Evolutionary conservation across 352 stramenopile genomes (phyloP), one percentile per base, ranked within the genome.

Genomic region (Pythium brachiatum): DNA sequence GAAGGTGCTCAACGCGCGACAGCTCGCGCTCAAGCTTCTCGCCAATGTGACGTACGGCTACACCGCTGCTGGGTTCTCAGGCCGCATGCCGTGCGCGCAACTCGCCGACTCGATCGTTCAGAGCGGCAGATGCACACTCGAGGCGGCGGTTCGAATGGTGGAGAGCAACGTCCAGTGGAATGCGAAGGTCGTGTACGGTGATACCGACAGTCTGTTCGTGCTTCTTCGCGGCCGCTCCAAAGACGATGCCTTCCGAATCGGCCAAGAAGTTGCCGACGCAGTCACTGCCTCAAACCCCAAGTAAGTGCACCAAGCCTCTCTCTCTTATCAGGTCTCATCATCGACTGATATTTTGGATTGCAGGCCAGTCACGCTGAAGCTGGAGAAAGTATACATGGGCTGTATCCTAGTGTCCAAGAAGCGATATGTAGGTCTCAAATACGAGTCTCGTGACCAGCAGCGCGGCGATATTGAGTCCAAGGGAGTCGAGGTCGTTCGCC

Each of bases 31-130:
- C 16, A 99, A 99, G 76, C 96, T 99, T 84, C 95, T 99, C 47
- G 95, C 97, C 5, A 99, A 99, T 75, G 97, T 99, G 26, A 99
- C 96, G 16, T 99, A 99, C 73, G 96, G 94, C 7, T 99, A 99
- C 80, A 99, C 97, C 6, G 95, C 94, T 2, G 98, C 98, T 18
- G 97, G 96, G 0, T 99, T 99, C 75, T 98, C 90, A 34, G 98
- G 98, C 1, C 79, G 98, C 18, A 99, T 98, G 86, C 96, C 95
- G 7, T 98, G 92, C 63, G 85, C 90, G 36, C 89, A 98, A 72
- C 79, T 99, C 11, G 98, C 97, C 9, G 98, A 99, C 77, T 87
- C 97, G 2, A 99, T 99, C 67, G 98, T 99, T 34, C 54, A 95
- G 74, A 92, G 72, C 54, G 88, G 87, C 11, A 72, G 96, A 53